Conservation (phyloP, 352 stramenopile genomes). For the Achlya hypogyna region DNA sequence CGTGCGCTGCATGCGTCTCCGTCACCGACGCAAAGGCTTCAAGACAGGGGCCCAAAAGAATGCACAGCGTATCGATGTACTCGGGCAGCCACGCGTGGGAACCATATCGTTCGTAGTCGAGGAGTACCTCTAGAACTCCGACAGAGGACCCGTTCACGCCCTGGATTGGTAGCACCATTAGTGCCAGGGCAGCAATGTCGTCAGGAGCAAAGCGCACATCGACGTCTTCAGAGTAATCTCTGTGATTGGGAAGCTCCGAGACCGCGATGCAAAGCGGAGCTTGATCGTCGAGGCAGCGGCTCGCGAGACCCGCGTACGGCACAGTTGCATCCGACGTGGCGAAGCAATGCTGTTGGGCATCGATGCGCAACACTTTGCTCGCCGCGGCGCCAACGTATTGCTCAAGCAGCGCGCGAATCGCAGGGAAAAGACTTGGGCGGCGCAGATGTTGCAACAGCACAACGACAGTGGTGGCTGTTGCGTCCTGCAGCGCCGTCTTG, state of each 20-base stretch:
- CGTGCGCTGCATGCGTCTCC: background rate
- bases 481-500: background rate
- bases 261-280: background rate
- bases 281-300: background rate
- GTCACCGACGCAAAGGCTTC: background rate
- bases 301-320: background rate
- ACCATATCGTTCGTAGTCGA: background rate
- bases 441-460: background rate
- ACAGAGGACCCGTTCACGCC: background rate
- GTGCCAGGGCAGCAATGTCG: background rate
- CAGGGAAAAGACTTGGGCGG: background rate
- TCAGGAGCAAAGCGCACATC: background rate
- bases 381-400: background rate
- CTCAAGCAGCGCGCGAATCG: background rate
- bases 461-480: background rate
- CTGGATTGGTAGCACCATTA: background rate
- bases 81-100: background rate
- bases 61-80: background rate
- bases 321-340: background rate
- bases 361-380: background rate
- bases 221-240: background rate
- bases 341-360: background rate
- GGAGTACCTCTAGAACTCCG: background rate
- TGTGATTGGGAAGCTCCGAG: background rate
- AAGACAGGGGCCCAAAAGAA: background rate